These are phyloP conservation scores for Saccharomycopsis babjevae DNA, from an alignment of 805 yeast species.

Conservation along the genomic window DNA sequence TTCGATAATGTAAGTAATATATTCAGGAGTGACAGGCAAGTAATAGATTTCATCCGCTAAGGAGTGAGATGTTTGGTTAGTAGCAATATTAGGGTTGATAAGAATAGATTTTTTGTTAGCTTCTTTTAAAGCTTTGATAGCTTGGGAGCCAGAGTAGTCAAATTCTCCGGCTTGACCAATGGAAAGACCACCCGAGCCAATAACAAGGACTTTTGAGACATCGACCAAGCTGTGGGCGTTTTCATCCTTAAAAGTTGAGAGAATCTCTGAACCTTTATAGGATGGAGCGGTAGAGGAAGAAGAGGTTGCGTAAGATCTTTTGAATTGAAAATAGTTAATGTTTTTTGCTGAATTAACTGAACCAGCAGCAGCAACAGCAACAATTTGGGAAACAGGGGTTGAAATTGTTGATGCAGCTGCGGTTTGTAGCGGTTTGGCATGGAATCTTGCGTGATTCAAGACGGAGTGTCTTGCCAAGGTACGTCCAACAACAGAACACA, in stretches of 20 bases:
- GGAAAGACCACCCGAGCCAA: conserved; percentile 95
- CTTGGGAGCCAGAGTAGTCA: conserved; percentile 95
- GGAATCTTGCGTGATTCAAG: background rate
- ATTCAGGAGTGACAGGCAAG: conserved; percentile 94
- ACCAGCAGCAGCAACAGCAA: conserved; percentile 2
- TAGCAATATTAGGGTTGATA: conserved; percentile 93
- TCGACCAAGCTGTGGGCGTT: conserved; percentile 63
- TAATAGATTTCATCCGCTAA: conserved; percentile 93
- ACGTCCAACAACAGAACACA: background rate
- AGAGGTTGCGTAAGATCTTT: conserved; percentile 6
- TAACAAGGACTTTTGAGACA: conserved; percentile 76
- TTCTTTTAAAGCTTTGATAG: conserved; percentile 89
- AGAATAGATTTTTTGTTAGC: conserved; percentile 77
- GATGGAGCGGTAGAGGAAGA: background rate
- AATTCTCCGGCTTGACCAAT: conserved; percentile 99
- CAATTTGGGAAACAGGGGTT: background rate
- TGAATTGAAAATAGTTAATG: background rate
- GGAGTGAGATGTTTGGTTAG: conserved; percentile 92
- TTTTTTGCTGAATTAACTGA: background rate
- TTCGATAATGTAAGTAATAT: conserved; percentile 88
- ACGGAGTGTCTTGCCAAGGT: background rate
- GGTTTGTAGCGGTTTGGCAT: background rate
- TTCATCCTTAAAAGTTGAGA: conserved; percentile 47
- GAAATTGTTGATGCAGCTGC: conserved; percentile 1
- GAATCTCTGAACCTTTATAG: conserved; percentile 56